These are phyloP conservation scores for Calvatia gigantea DNA, from an alignment of 768 basidiomycete species.

Conservation along the genomic window DNA sequence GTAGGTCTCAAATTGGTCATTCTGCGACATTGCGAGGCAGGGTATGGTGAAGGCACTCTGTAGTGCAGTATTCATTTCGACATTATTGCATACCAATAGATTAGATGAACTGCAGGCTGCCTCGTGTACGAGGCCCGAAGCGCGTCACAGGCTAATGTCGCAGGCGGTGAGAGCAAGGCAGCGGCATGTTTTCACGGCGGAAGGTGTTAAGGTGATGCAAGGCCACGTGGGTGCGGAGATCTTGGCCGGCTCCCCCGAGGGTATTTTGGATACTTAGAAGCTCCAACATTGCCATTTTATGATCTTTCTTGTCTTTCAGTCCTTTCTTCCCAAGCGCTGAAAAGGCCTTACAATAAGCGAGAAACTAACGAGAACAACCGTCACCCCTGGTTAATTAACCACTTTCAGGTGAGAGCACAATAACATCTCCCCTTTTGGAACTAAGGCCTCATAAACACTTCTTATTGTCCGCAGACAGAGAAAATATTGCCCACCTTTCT, in stretches of 20 bases:
- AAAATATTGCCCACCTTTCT: slow-evolving; percentile 15
- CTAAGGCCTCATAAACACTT: background rate
- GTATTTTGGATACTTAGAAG: too few relatives aligned
- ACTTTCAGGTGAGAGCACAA: background rate
- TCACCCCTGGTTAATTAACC: background rate
- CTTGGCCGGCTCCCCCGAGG: too few relatives aligned
- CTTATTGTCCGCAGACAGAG: slow-evolving; percentile 11
- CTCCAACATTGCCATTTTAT: background rate
- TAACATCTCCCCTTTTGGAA: slow-evolving; percentile 6
- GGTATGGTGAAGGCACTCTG: background rate
- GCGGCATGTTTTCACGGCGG: background rate
- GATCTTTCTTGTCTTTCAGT: background rate
- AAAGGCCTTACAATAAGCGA: background rate
- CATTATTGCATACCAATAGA: background rate
- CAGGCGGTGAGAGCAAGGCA: background rate
- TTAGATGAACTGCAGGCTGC: background rate
- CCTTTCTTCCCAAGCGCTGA: background rate
- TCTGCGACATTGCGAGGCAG: background rate
- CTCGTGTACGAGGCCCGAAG: background rate
- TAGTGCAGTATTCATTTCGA: too few relatives aligned
- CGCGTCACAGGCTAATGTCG: background rate
- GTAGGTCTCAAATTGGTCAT: background rate
- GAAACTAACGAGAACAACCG: background rate
- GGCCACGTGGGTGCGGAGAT: slow-evolving; percentile 7
- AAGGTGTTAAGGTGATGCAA: background rate